Base-by-base conservation (phyloP, 225 moss, liverwort and hornwort genomes). In the Rhytidiadelphus loreus region DNA sequence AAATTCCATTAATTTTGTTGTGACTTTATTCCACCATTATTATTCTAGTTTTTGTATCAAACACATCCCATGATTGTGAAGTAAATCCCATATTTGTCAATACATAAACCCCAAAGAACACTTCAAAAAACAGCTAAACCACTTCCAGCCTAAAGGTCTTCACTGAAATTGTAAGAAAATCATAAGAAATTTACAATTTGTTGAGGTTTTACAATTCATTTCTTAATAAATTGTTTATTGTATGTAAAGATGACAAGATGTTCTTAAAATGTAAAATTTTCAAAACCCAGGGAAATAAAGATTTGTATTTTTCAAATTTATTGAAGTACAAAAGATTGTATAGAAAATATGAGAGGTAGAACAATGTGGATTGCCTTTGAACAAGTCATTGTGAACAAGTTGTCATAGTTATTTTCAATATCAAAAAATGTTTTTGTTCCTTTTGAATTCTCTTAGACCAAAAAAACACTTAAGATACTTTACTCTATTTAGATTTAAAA, bases 51-150 rank as follows among this genome's bases (percentile, higher is more conserved):
- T 13, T 35, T 21, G 33, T 35, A 35, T 75, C 13, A 75, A 75
- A 33, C 1, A 20, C 12, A 4, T 2, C 0, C 22, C 0, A 33
- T 33, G 3, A 2, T 46, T 32, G 7, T 7, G 12, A 32, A 30
- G 7, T 46, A 4, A 29, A 46, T 8, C 11, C 12, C 48, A 19
- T 46, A 72, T 30, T 30, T 18, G 11, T 48, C 19, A 19, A 32
- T 44, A 29, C 1, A 72, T 0, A 28, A 10, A 3, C 0, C 1
- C 16, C 6, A 44, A 28, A 72, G 17, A 6, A 44, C 17, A 44
- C 16, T 44, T 1, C 3, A 16, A 17, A 44, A 72, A 72, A 29
- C 1, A 2, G 0, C 16, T 72, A 72, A 44, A 72, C 10, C 16
- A 44, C 2, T 8, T 44, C 3, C 3, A 6, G 44, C 9, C 3